Evolutionary conservation across 345 rosid species (phyloP).

Genomic region (Hibiscus trionum): DNA sequence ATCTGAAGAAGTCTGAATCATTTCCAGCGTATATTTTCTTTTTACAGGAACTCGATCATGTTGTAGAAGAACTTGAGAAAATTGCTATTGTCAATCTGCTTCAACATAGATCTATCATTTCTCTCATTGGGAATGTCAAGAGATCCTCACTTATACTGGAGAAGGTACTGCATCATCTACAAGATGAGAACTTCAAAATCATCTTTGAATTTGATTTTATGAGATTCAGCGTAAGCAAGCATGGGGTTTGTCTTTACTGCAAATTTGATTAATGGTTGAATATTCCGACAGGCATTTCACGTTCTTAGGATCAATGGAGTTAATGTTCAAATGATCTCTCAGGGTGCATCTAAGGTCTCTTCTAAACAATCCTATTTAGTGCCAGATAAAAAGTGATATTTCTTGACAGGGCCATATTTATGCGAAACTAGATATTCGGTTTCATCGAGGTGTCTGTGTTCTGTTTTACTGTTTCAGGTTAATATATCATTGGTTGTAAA

Average conservation of each 20-base stretch:
- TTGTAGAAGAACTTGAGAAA: conserved; percentile 94
- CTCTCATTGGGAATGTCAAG: conserved; percentile 91
- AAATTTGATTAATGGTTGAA: neutral
- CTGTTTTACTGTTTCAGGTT: conserved; percentile 35
- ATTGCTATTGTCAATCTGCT: conserved; percentile 83
- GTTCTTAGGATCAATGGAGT: conserved; percentile 81
- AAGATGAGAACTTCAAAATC: neutral
- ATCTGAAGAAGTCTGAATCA: neutral
- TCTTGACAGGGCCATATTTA: neutral
- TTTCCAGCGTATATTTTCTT: neutral
- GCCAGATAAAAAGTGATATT: neutral
- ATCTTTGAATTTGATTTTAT: neutral
- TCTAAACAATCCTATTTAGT: neutral
- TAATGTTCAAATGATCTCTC: conserved; percentile 99
- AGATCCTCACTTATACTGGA: conserved; percentile 86
- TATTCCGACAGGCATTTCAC: conserved; percentile 54
- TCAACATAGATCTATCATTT: conserved; percentile 85
- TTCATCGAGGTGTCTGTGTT: neutral
- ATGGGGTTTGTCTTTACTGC: neutral
- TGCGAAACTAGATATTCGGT: neutral
- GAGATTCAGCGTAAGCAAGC: neutral
- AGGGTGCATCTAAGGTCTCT: conserved; percentile 97
- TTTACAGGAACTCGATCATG: conserved; percentile 93
- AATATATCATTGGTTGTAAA: conserved; percentile 86
- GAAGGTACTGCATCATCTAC: conserved; percentile 44